Base-by-base conservation (phyloP, 2,329 filamentous ascomycete genomes). In the Pseudogymnoascus sp. region DNA sequence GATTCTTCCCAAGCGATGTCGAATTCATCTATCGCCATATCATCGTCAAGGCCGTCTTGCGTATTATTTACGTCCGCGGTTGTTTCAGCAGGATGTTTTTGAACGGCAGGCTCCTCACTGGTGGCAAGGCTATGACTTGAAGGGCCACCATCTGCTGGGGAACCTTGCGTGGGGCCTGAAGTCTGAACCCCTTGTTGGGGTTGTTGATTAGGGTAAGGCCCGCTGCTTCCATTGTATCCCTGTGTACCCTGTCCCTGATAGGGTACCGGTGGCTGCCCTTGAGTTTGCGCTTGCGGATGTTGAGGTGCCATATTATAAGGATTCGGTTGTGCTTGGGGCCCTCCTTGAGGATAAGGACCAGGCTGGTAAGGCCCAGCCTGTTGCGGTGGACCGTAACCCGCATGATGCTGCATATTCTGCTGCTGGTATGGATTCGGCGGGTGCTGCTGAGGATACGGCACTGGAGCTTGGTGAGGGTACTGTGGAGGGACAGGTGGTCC, bases 401-500 rank as follows among this genome's bases (percentile, higher is more conserved):
- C 15, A n/a, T 29, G n/a, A 8, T 48, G 42, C 21, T 45, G 40
- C 40, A 45, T 45, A 58, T 63, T 62, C n/a, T 62, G 64, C 13
- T 62, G 60, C 60, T 64, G 59, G 42, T 67, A 68, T 9, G 39
- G 40, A 42, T n/a, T 59, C 21, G 37, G 60, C 8, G 64, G 64
- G 52, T 62, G 45, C 15, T 55, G 48, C 13, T n/a, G 48, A 55
- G 68, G 69, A 59, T 68, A 71, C 35, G 65, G 63, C 13, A 27
- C 42, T 13, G 61, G 35, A n/a, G 60, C 35, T n/a, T 64, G 64
- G 10, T 63, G 62, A 58, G 67, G 60, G 15, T 55, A 55, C 58
- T 66, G 68, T 36, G 66, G 66, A 13, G 67, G 66, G 29, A 61
- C 52, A 40, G 64, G 62, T 12, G 55, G 48, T 59, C 64, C 65